Evolutionary conservation across 805 yeast genomes (phyloP).

Genomic region (Candida coquimbonensis): DNA sequence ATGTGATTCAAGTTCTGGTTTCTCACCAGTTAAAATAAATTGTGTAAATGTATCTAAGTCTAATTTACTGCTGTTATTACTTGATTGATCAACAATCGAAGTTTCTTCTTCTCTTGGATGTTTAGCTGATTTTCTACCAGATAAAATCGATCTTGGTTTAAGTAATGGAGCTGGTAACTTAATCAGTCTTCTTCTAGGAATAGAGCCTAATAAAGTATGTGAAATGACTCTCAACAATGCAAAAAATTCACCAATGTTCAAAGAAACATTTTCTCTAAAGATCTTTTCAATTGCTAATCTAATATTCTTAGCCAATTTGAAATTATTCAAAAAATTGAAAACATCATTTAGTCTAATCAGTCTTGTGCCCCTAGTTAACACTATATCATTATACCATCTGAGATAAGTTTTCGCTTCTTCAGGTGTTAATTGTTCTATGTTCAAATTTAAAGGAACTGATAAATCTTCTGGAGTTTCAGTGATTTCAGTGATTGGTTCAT

Average conservation of each 20-base stretch:
- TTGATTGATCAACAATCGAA: constrained; percentile 17
- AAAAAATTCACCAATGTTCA: constrained; percentile 87
- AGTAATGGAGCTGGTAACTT: constrained; percentile 59
- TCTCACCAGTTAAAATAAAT: constrained; percentile 73
- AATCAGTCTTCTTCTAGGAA: constrained; percentile 51
- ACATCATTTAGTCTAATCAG: constrained; percentile 70
- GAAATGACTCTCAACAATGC: constrained; percentile 77
- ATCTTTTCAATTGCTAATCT: constrained; percentile 46
- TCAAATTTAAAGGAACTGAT: constrained; percentile 54
- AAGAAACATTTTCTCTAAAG: constrained; percentile 45
- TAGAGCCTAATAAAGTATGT: constrained; percentile 46
- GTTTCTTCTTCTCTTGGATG: constrained; percentile 32
- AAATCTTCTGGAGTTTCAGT: constrained; percentile 26
- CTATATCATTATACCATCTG: constrained; percentile 87
- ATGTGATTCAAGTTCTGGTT: constrained; percentile 37
- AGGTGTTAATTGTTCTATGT: constrained; percentile 59
- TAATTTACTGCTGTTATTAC: constrained; percentile 31
- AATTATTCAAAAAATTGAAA: constrained; percentile 71
- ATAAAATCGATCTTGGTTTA: constrained; percentile 70
- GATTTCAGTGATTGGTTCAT: not conserved
- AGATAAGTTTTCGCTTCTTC: constrained; percentile 82
- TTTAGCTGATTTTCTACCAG: constrained; percentile 51
- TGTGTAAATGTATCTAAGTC: constrained; percentile 85
- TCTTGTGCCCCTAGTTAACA: constrained; percentile 60
- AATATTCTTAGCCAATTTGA: constrained; percentile 48